These are phyloP conservation scores for Penicillium paxilli DNA, from an alignment of 495 filamentous ascomycete species.

Conservation along the genomic window DNA sequence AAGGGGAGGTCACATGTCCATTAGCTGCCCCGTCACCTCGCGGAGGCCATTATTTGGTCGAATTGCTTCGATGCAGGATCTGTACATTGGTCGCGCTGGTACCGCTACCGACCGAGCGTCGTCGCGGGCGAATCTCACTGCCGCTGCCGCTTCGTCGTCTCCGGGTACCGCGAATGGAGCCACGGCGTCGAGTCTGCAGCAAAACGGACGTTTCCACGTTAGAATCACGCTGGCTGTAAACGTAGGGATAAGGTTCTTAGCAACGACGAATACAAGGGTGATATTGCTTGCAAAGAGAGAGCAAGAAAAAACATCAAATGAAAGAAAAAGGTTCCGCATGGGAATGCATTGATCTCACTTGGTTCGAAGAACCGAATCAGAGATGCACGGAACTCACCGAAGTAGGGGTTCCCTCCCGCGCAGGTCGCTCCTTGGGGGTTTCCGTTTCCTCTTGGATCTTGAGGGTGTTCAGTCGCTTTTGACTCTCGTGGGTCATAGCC, in stretches of 20 bases:
- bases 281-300: conserved; percentile 15
- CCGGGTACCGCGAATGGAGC: conserved; percentile 40
- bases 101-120: conserved; percentile 44
- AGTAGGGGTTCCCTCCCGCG: conserved; percentile 40
- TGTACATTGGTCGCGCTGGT: conserved; percentile 36
- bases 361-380: conserved; percentile 24
- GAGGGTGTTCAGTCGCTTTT: conserved; percentile 78
- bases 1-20: conserved; percentile 30
- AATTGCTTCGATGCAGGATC: conserved; percentile 50
- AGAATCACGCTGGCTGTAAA: conserved; percentile 53
- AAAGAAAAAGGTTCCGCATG: conserved; percentile 8
- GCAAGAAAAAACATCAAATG: conserved; percentile 18
- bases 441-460: conserved; percentile 73
- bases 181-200: conserved; percentile 52
- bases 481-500: conserved; percentile 74
- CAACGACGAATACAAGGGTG: conserved; percentile 35
- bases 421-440: conserved; percentile 45
- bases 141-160: conserved; percentile 50
- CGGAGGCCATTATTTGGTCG: conserved; percentile 34
- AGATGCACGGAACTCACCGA: conserved; percentile 42
- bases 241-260: conserved; percentile 41
- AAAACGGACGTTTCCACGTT: conserved; percentile 50
- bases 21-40: conserved; percentile 26
- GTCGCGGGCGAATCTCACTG: conserved; percentile 46
- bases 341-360: conserved; percentile 19